phyloP scores from a whole-genome alignment of 805 yeast species.

The Metschnikowia aberdeeniae region DNA sequence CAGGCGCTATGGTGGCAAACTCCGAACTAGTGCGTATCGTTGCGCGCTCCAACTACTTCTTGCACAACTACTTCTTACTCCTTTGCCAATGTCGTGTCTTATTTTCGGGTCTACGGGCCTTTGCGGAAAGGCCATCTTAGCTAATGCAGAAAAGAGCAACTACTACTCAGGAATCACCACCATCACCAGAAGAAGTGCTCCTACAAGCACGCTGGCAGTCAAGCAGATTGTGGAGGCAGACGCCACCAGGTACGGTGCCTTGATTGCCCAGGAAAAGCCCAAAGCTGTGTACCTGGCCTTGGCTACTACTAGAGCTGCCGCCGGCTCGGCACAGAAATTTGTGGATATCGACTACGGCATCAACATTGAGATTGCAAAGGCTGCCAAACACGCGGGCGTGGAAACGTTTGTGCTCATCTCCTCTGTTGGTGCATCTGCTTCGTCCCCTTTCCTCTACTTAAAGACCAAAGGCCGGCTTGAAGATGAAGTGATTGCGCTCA shows the following conservation, averaged over 20 bases:
- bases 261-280: conserved; percentile 12
- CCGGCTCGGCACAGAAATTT: conserved; percentile 71
- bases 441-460: conserved; percentile 58
- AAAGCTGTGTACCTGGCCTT: conserved; percentile 12
- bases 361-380: conserved; percentile 63
- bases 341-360: conserved; percentile 70
- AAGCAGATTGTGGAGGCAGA: conserved; percentile 43
- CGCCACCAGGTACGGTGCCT: conserved; percentile 46
- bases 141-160: conserved; percentile 35
- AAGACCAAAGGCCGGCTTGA: conserved; percentile 76
- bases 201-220: conserved; percentile 28
- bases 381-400: conserved; percentile 68
- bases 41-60: too few relatives aligned
- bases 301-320: conserved; percentile 18
- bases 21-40: too few relatives aligned
- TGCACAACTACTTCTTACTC: too few relatives aligned
- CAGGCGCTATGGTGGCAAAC: too few relatives aligned
- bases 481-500: conserved; percentile 55
- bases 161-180: conserved; percentile 42
- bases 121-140: conserved; percentile 59
- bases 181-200: conserved; percentile 47
- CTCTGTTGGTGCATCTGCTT: conserved; percentile 56
- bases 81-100: conserved; percentile 13
- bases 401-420: conserved; percentile 66
- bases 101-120: conserved; percentile 75